Base-by-base conservation (phyloP, 2,329 filamentous ascomycete species). In the Penicillium sp. region DNA sequence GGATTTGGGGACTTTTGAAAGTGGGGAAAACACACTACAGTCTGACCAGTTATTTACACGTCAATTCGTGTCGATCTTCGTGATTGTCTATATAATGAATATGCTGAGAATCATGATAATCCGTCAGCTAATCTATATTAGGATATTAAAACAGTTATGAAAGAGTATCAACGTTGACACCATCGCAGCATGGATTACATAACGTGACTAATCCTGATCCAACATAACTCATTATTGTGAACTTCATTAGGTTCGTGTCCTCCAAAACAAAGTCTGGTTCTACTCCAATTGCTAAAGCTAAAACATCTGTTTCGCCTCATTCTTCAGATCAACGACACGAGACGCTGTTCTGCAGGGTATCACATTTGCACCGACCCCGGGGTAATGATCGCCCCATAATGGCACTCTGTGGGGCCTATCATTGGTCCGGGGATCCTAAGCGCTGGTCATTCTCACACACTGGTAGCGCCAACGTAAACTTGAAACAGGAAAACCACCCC, bases 1-100 rank as follows among this genome's bases (percentile, higher is more conserved):
- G 29, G 46, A 45, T 24, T 29, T 35, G 47, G 55, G 27, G 47
- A 56, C 54, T 56, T 56, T 52, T 41, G 54, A 52, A 48, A 57
- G 51, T 52, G 52, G 55, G 51, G 46, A 52, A 49, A 35, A 29
- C 24, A 26, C 44, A 14, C 24, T 29, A 19, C 22, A 19, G 35
- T 39, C 22, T 26, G 13, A 14, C 26, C 14, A 9, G 22, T 47
- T 3, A 19, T 47, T 11, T 29, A 27, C 44, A 29, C 24, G 24
- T 41, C 39, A 41, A 41, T 22, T 41, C 16, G 1, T 3, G 39
- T 41, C 39, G 19, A 41, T 41, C 39, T 5, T 41, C 11, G 39
- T n/a, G 6, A 19, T 39, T 19, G 1, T 41, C 19, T 21, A 41
- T 22, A 21, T 22, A 10, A 41, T 6, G 39, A 10, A 22, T 22